Conservation (phyloP, 169 alveolate species). For the Eimeria zaria region DNA sequence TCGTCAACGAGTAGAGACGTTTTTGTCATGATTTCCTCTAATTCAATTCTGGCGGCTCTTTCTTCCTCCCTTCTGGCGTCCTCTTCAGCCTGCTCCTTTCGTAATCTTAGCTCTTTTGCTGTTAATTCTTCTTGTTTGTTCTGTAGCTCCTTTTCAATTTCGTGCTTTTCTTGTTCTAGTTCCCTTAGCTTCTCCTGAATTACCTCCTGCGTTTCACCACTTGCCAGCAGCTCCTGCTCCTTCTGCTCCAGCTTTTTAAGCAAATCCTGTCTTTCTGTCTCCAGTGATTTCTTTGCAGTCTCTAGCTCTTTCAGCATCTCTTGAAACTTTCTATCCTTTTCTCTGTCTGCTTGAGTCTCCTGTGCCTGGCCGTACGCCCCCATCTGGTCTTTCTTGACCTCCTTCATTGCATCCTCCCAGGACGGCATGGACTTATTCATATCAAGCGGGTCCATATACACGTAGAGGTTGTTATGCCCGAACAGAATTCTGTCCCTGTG, state of each 20-base stretch:
- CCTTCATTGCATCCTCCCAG: constrained; percentile 87
- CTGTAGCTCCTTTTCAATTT: constrained; percentile 66
- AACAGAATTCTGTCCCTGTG: constrained; percentile 83
- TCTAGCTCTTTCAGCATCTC: constrained; percentile 80
- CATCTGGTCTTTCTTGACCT: constrained; percentile 81
- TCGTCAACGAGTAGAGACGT: constrained; percentile 80
- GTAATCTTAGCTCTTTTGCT: constrained; percentile 21
- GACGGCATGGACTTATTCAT: constrained; percentile 80
- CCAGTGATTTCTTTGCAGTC: constrained; percentile 46
- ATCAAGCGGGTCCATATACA: constrained; percentile 81
- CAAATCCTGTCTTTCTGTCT: constrained; percentile 67
- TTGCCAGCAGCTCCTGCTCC: constrained; percentile 77
- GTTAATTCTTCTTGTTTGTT: constrained; percentile 65
- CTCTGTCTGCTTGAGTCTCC: constrained; percentile 67
- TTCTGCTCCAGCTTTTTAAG: constrained; percentile 53
- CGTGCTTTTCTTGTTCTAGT: constrained; percentile 77
- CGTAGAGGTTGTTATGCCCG: constrained; percentile 84
- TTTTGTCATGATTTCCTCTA: constrained; percentile 82
- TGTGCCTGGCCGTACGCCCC: constrained; percentile 65
- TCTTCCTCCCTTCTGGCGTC: constrained; percentile 76
- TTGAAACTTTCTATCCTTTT: constrained; percentile 52
- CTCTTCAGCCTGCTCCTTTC: constrained; percentile 80
- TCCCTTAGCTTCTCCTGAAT: constrained; percentile 53
- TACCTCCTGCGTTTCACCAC: constrained; percentile 77
- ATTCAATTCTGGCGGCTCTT: constrained; percentile 73